Evolutionary conservation across 2,329 filamentous ascomycete genomes (phyloP).

Genomic region (Sphaerulina musiva): DNA sequence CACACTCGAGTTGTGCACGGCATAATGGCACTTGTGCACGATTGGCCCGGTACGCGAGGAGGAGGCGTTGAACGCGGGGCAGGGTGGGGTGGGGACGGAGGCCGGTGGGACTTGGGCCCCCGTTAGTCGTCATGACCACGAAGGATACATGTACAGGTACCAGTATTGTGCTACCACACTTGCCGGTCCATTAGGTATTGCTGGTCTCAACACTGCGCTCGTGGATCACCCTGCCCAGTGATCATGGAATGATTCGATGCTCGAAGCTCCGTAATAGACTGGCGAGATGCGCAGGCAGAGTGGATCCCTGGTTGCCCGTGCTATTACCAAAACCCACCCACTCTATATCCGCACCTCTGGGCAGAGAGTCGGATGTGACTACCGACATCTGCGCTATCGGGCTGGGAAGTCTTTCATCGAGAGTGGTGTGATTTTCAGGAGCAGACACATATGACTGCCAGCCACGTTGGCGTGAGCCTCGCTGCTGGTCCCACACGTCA

Average conservation of each 20-base stretch:
- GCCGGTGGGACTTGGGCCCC: too few relatives aligned
- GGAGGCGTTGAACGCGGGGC: background rate
- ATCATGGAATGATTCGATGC: conserved; percentile 9
- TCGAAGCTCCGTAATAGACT: conserved; percentile 18
- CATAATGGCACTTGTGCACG: background rate
- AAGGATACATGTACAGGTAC: too few relatives aligned
- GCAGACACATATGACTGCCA: conserved; percentile 33
- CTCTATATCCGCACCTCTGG: conserved; percentile 67
- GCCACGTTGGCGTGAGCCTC: conserved; percentile 35
- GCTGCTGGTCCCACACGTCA: conserved; percentile 61
- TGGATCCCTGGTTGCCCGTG: background rate
- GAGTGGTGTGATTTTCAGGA: conserved; percentile 16
- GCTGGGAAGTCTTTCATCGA: background rate
- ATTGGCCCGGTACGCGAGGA: background rate
- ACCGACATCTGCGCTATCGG: conserved; percentile 62
- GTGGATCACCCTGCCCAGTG: background rate
- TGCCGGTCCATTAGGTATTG: background rate
- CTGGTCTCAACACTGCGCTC: background rate
- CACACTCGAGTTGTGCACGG: background rate
- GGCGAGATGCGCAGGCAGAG: conserved; percentile 16
- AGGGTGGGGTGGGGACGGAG: too few relatives aligned
- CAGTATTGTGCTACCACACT: background rate
- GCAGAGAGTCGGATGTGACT: conserved; percentile 69
- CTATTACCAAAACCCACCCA: conserved; percentile 49
- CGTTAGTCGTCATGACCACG: background rate